A percentile compares a stretch with the other conserved stretches of the same genome.
These are phyloP conservation scores for Scleroderma citrinum DNA, from an alignment of 768 basidiomycete species.

Conservation along the genomic window DNA sequence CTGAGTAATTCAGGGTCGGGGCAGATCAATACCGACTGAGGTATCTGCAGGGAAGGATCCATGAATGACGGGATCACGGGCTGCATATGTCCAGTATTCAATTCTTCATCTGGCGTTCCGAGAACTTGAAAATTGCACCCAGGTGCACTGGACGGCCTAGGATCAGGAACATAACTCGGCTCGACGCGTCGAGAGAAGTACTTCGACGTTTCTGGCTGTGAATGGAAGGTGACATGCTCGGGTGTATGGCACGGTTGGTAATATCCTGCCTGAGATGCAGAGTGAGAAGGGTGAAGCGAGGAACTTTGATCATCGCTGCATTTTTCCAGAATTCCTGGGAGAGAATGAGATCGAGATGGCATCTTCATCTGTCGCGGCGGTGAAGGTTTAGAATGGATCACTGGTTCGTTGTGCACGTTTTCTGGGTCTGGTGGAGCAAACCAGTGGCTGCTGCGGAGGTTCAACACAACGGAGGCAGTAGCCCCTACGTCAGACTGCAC, in stretches of 20 bases:
- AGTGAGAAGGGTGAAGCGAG: conserved; percentile 46
- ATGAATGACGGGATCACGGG: not conserved
- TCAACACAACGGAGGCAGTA: conserved; percentile 30
- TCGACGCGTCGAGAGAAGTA: conserved; percentile 5
- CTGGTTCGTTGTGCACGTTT: conserved; percentile 1
- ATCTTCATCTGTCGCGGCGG: not conserved
- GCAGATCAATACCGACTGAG: conserved; percentile 4
- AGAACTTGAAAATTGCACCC: not conserved
- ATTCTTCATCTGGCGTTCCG: not conserved
- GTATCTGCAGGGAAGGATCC: conserved; percentile 4
- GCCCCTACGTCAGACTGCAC: conserved; percentile 10
- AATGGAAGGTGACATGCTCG: conserved; percentile 1
- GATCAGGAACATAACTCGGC: not conserved
- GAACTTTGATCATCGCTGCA: conserved; percentile 15
- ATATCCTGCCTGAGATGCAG: conserved; percentile 44
- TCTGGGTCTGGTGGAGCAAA: conserved; percentile 7
- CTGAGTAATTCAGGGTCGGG: conserved; percentile 7
- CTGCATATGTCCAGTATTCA: not conserved
- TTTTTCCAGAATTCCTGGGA: conserved; percentile 19
- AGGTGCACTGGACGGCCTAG: not conserved
- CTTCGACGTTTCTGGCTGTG: conserved; percentile 8
- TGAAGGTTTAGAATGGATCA: conserved; percentile 1
- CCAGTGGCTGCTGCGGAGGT: conserved; percentile 31
- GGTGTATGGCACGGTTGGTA: conserved; percentile 2
- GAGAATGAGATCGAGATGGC: conserved; percentile 3